phyloP scores from a whole-genome alignment of 306 rosid species.

The Oxytropis ochrocephala region DNA sequence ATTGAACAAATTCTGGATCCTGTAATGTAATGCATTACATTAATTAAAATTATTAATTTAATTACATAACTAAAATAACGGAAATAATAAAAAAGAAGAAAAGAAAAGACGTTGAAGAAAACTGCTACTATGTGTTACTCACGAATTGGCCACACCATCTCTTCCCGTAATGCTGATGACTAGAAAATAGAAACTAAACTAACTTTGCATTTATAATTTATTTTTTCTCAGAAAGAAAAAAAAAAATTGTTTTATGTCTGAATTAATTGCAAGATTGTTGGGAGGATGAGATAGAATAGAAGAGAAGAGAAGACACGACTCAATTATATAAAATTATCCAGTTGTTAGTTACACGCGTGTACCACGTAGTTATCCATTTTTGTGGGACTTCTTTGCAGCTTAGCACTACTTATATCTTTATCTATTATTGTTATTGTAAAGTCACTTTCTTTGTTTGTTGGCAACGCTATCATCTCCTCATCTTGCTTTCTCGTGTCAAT shows the following conservation, averaged over 20 bases:
- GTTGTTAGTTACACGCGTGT: slow-evolving; percentile 11
- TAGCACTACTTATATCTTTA: not conserved
- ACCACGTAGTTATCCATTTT: slow-evolving; percentile 28
- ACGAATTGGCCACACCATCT: slow-evolving; percentile 57
- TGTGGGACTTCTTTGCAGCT: slow-evolving; percentile 15
- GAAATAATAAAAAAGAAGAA: not conserved
- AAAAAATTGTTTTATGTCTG: not conserved
- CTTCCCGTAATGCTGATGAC: slow-evolving; percentile 1
- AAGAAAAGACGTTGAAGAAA: not conserved
- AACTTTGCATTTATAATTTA: not conserved
- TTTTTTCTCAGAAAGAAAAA: not conserved
- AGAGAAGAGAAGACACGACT: not conserved
- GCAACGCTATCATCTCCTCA: no score
- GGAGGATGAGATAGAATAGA: not conserved
- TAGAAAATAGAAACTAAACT: not conserved
- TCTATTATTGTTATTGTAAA: no score
- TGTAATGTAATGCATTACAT: not conserved
- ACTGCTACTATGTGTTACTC: slow-evolving; percentile 17
- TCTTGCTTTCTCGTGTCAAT: no score
- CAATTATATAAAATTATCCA: slow-evolving; percentile 17
- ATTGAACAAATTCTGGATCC: slow-evolving; percentile 45
- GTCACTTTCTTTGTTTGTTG: no score
- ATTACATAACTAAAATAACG: not conserved
- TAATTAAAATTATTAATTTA: not conserved
- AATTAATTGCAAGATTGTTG: not conserved